Conservation (phyloP, 2,329 filamentous ascomycete genomes). For the Tolypocladium pustulatum region DNA sequence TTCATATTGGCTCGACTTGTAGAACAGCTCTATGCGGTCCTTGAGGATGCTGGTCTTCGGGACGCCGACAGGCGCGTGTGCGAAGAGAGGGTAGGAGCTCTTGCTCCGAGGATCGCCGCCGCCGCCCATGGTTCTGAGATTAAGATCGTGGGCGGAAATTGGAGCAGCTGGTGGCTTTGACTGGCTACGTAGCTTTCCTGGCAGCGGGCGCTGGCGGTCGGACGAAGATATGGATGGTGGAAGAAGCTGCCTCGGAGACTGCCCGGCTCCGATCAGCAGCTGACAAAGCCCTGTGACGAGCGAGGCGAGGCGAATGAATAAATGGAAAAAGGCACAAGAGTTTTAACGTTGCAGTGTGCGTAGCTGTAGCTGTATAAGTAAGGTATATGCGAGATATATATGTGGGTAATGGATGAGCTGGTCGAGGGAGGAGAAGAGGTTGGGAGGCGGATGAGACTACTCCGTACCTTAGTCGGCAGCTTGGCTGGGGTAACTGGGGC, state of each 20-base stretch:
- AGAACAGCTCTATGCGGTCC: slow-evolving; percentile 74
- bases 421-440: neutral
- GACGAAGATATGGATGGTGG: slow-evolving; percentile 13
- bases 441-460: neutral
- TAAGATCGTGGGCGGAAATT: slow-evolving; percentile 18
- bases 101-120: slow-evolving; percentile 31
- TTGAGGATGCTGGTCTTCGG: slow-evolving; percentile 79
- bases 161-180: slow-evolving; percentile 27
- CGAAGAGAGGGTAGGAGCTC: slow-evolving; percentile 41
- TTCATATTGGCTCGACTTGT: slow-evolving; percentile 66
- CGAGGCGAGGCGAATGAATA: neutral
- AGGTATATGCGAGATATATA: neutral
- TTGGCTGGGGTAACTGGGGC: neutral
- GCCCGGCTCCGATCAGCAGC: slow-evolving; percentile 12
- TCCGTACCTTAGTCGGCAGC: neutral
- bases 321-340: neutral
- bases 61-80: slow-evolving; percentile 53
- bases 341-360: slow-evolving; percentile 1
- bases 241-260: slow-evolving; percentile 11
- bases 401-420: neutral
- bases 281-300: slow-evolving; percentile 5
- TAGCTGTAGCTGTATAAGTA: neutral
- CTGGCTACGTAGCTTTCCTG: slow-evolving; percentile 17
- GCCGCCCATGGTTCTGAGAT: slow-evolving; percentile 38
- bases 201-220: slow-evolving; percentile 7